phyloP scores from a whole-genome alignment of 225 moss, liverwort and hornwort species.

The Physcomitrellopsis africana region DNA sequence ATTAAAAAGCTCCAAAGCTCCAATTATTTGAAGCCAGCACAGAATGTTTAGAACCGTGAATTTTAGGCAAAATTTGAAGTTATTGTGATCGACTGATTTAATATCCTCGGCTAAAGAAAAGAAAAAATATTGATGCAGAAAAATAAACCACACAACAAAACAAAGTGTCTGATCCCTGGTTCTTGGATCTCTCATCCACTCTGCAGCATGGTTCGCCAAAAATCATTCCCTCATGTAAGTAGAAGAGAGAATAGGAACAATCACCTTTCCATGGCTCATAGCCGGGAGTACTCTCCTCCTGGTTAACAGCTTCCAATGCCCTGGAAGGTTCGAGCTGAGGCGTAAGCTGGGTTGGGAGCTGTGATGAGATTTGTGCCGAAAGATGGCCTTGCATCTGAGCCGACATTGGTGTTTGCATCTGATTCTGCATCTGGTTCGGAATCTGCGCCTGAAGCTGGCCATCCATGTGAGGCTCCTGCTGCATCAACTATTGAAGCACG shows the following conservation, averaged over 20 bases:
- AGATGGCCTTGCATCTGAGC: conserved; percentile 32
- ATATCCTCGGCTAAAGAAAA: not conserved
- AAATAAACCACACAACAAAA: not conserved
- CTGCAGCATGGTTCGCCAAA: not conserved
- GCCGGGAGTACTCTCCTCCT: conserved; percentile 36
- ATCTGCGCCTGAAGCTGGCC: conserved; percentile 28
- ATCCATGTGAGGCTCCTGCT: conserved; percentile 60
- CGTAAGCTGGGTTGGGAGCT: conserved; percentile 7
- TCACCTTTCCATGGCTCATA: conserved; percentile 47
- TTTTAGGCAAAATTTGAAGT: not conserved
- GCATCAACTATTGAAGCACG: conserved; percentile 48
- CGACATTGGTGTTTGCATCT: conserved; percentile 47
- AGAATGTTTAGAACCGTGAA: too few relatives aligned
- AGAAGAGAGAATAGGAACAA: not conserved
- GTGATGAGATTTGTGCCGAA: conserved; percentile 17
- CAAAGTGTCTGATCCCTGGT: not conserved
- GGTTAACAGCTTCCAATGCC: conserved; percentile 27
- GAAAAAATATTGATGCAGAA: not conserved
- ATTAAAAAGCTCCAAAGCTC: too few relatives aligned
- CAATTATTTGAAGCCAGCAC: not conserved
- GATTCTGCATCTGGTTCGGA: conserved; percentile 30
- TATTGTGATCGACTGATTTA: not conserved
- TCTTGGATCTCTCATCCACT: not conserved
- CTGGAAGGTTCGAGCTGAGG: conserved; percentile 30
- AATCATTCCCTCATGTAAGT: not conserved